Base-by-base conservation (phyloP, 208 protist genomes). In the Wallacemonas sp. region DNA sequence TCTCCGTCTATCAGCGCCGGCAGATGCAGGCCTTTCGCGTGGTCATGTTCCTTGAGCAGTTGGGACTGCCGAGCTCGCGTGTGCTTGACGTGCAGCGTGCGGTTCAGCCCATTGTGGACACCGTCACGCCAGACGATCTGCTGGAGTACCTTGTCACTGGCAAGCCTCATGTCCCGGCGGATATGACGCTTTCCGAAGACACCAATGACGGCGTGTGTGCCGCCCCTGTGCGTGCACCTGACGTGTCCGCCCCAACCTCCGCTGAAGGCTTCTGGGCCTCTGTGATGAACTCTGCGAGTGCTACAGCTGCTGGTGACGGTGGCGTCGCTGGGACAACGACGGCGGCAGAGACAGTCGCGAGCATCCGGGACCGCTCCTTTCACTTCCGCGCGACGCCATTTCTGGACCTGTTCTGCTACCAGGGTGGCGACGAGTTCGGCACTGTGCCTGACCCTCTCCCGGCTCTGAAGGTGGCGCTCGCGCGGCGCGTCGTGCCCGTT, bases 131-230 rank as follows among this genome's bases (percentile, higher is more conserved):
- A 0, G 86, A 95, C 41, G 83, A 90, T 23, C 63, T 95, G 26
- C 72, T 95, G 2, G 89, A 95, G 73, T 95, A 69, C 58, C 17
- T 92, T 9, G 86, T 95, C 17, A 85, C 83, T 12, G 89, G 89
- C 4, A 78, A 65, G n/a, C 55, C 56, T 1, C 48, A 74, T 41
- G 80, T 95, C n/a, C 89, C 89, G 0, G 19, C 24, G 0, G 89
- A 95, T 61, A 88, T 95, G 72, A n/a, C n/a, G n/a, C n/a, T n/a
- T n/a, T n/a, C n/a, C n/a, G n/a, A n/a, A n/a, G n/a, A n/a, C n/a
- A n/a, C n/a, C n/a, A n/a, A n/a, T n/a, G n/a, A n/a, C n/a, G n/a
- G n/a, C n/a, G n/a, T n/a, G n/a, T n/a, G n/a, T n/a, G 54, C 64
- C n/a, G 26, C 12, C 23, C 26, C 14, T 4, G 27, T 9, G 14